Conservation (phyloP, 805 yeast species). For the Starmerella bombi region DNA sequence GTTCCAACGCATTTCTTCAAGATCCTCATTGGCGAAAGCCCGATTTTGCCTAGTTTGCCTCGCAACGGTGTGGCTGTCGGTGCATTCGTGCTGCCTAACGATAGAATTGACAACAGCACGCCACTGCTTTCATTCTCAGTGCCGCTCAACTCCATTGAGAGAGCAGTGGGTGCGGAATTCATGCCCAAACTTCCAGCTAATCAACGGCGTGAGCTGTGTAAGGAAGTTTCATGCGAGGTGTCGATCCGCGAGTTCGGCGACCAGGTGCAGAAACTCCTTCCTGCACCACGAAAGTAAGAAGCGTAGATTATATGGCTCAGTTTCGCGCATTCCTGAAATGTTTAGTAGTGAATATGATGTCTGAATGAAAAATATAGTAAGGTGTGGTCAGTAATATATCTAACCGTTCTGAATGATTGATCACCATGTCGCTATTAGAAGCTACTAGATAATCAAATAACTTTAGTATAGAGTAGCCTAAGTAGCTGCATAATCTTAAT, state of each 20-base stretch:
- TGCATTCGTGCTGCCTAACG: slow-evolving; percentile 90
- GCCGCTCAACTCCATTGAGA: slow-evolving; percentile 79
- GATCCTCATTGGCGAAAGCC: slow-evolving; percentile 68
- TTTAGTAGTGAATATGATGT: no score
- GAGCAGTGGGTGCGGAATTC: slow-evolving; percentile 73
- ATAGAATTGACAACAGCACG: slow-evolving; percentile 52
- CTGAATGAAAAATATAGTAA: no score
- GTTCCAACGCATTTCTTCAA: slow-evolving; percentile 97
- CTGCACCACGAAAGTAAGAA: slow-evolving; percentile 1
- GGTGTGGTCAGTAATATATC: no score
- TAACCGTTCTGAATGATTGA: no score
- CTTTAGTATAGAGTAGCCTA: no score
- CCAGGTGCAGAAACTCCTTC: slow-evolving; percentile 21
- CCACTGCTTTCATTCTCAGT: slow-evolving; percentile 70
- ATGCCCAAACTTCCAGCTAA: slow-evolving; percentile 51
- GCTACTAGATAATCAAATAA: no score
- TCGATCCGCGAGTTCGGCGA: slow-evolving; percentile 48
- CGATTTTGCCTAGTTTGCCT: slow-evolving; percentile 23
- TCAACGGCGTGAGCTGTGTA: slow-evolving; percentile 53
- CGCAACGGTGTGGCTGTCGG: slow-evolving; percentile 53
- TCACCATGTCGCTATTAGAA: no score
- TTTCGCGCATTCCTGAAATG: no score
- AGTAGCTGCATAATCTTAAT: no score
- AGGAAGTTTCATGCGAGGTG: slow-evolving; percentile 70
- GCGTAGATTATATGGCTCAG: no score